phyloP scores from a whole-genome alignment of 352 stramenopile genomes.

The Pythium myriotylum region DNA sequence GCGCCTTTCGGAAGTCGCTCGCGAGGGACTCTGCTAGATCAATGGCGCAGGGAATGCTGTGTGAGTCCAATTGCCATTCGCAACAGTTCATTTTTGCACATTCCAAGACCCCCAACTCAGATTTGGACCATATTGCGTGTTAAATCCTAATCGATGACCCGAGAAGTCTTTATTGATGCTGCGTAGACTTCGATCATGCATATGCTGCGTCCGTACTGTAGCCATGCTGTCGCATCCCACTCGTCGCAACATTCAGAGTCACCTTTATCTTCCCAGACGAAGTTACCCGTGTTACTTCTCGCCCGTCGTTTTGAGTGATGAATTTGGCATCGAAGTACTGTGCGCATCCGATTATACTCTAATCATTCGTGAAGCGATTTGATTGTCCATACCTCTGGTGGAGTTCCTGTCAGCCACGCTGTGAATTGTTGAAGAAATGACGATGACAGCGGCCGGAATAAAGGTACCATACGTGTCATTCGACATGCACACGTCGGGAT shows the following conservation, averaged over 20 bases:
- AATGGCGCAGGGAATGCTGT: not conserved
- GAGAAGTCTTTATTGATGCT: too few relatives aligned
- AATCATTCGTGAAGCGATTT: too few relatives aligned
- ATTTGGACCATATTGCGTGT: too few relatives aligned
- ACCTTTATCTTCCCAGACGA: conserved; percentile 58
- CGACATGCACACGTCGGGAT: conserved; percentile 73
- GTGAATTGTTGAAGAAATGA: conserved; percentile 87
- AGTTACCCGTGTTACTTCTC: conserved; percentile 68
- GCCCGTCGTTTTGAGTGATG: conserved; percentile 64
- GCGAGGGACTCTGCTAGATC: conserved; percentile 71
- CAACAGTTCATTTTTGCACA: conserved; percentile 18
- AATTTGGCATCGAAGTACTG: conserved; percentile 91
- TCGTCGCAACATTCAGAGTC: conserved; percentile 63
- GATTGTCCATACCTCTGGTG: conserved; percentile 68
- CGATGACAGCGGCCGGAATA: conserved; percentile 89
- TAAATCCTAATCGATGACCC: too few relatives aligned
- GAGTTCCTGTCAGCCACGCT: conserved; percentile 86
- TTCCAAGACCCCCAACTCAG: conserved; percentile 1
- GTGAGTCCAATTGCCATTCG: not conserved
- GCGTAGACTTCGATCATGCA: conserved; percentile 1
- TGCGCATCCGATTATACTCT: too few relatives aligned
- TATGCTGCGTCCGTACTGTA: conserved; percentile 30
- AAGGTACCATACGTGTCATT: conserved; percentile 69
- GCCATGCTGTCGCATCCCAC: conserved; percentile 61
- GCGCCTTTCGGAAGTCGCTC: conserved; percentile 73